phyloP scores from a whole-genome alignment of 352 stramenopile genomes.

The Aphanomyces euteiches region DNA sequence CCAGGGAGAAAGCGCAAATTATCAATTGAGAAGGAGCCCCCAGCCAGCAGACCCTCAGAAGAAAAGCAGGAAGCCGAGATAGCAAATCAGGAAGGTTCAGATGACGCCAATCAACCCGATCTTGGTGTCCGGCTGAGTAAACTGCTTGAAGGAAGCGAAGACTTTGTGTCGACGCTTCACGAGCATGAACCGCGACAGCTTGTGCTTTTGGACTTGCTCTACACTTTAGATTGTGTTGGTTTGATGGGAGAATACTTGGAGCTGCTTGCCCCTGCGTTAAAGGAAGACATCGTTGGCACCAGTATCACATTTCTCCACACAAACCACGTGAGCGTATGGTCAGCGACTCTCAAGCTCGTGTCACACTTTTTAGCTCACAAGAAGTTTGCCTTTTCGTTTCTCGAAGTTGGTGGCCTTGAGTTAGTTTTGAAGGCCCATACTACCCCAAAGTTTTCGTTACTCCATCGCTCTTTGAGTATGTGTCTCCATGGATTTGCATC shows the following conservation, averaged over 20 bases:
- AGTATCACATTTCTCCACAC: slow-evolving; percentile 82
- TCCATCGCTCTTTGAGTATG: slow-evolving; percentile 80
- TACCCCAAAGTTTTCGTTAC: slow-evolving; percentile 38
- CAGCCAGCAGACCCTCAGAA: not conserved
- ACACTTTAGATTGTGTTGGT: slow-evolving; percentile 78
- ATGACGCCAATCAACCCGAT: not conserved
- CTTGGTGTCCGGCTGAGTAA: not conserved
- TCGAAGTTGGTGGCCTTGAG: slow-evolving; percentile 68
- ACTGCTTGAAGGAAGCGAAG: not conserved
- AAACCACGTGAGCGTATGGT: slow-evolving; percentile 74
- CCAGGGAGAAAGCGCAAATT: slow-evolving; percentile 19
- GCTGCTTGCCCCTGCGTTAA: slow-evolving; percentile 71
- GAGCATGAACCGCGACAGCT: slow-evolving; percentile 77
- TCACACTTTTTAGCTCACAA: slow-evolving; percentile 84
- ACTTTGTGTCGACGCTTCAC: slow-evolving; percentile 30
- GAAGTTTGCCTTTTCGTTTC: slow-evolving; percentile 75
- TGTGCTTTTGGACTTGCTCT: slow-evolving; percentile 76
- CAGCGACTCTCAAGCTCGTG: slow-evolving; percentile 75
- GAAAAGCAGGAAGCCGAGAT: not conserved
- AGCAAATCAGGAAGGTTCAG: not conserved
- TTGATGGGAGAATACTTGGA: slow-evolving; percentile 83
- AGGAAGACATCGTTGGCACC: slow-evolving; percentile 78
- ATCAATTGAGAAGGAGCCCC: not conserved
- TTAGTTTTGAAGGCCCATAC: slow-evolving; percentile 37
- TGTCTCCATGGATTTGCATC: slow-evolving; percentile 81